Base-by-base conservation (phyloP, 352 stramenopile genomes). In the Pseudoperonospora humuli region DNA sequence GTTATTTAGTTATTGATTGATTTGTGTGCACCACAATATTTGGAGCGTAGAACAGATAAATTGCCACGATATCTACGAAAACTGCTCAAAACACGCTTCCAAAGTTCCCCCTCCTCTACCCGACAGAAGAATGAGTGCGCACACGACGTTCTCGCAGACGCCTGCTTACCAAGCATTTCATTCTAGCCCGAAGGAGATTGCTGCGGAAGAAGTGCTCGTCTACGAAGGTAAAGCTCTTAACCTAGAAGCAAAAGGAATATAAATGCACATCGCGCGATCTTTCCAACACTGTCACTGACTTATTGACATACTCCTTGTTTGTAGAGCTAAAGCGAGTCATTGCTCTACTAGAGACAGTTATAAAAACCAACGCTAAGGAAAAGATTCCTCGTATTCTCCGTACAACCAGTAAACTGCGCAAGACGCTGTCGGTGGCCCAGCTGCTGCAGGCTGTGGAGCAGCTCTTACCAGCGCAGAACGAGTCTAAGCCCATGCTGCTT, bases 301-400 rank as follows among this genome's bases (percentile, higher is more conserved):
- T 40, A 13, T 7, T 63, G 20, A 53, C 24, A 35, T 44, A 10
- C n/a, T 48, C 2, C 17, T 38, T 48, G 39, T 48, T 39, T 57
- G 17, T 39, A 91, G 79, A 92, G 54, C 57, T 92, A 21, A 85
- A 86, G 58, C 74, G 76, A 42, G 79, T 69, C 25, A 69, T 92
- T 46, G 25, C 64, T 52, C 45, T 90, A 31, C 62, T 92, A 21
- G 80, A 92, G 35, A 64, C 62, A 21, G 69, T 86, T 19, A 75
- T 87, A n/a, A 85, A 84, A 45, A 85, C 75, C 6, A 90, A 89
- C 42, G 72, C 78, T 19, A 92, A 89, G 58, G 81, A 93, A 39
- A 90, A 91, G 51, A 72, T 92, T 37, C 54, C 76, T 32, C 82
- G 84, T 23, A 67, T 91, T 25, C 58, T 93, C 21, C 77, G 78